phyloP scores from a whole-genome alignment of 176 grass and related monocot species.

The Oropetium thomaeum region DNA sequence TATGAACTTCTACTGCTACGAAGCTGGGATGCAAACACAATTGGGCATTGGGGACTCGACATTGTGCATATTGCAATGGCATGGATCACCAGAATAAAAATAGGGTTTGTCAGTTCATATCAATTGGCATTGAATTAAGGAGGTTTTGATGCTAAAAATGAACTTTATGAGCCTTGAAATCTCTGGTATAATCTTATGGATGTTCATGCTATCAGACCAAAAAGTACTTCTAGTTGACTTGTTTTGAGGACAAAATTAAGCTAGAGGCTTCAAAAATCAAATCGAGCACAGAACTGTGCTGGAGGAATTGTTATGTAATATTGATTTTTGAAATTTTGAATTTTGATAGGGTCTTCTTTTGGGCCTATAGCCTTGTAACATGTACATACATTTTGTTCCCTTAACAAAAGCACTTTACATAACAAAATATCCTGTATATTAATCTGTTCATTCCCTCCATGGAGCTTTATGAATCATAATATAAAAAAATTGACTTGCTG shows the following conservation, averaged over 20 bases:
- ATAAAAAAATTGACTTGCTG: too few species aligned
- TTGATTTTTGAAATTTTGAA: too few species aligned
- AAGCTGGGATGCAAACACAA: neutral
- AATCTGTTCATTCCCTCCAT: constrained; percentile 8
- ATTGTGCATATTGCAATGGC: constrained; percentile 5
- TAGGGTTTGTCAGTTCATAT: neutral
- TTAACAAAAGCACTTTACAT: neutral
- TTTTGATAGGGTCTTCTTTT: too few species aligned
- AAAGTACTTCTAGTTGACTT: neutral
- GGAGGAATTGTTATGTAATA: too few species aligned
- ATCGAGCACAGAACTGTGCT: too few species aligned
- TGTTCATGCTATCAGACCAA: constrained; percentile 1
- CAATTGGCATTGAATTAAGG: neutral
- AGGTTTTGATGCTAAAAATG: neutral
- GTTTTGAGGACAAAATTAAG: too few species aligned
- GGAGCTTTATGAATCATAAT: too few species aligned
- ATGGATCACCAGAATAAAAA: neutral
- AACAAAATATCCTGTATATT: constrained; percentile 6
- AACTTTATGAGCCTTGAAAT: constrained; percentile 14
- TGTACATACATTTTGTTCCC: too few species aligned
- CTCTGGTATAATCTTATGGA: neutral
- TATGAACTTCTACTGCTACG: neutral
- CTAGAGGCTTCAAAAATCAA: too few species aligned
- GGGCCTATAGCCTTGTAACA: too few species aligned
- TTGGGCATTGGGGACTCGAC: neutral